phyloP scores from a whole-genome alignment of 805 yeast species.

The Cyberlindnera subsufficiens region DNA sequence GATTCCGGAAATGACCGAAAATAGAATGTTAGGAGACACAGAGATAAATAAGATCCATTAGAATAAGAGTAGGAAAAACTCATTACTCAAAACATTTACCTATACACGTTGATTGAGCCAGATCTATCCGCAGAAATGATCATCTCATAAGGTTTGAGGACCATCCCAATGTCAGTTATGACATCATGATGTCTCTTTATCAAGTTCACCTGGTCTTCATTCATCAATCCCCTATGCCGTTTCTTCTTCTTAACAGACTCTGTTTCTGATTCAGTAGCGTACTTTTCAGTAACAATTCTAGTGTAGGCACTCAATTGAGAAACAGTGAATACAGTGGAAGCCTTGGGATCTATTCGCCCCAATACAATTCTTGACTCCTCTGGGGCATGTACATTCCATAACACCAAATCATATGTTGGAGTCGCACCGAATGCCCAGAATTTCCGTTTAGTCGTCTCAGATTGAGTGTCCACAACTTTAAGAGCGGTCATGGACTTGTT shows the following conservation, averaged over 20 bases:
- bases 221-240: conserved; percentile 29
- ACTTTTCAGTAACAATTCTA: conserved; percentile 35
- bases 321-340: conserved; percentile 12
- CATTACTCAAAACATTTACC: conserved; percentile 18
- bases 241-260: conserved; percentile 8
- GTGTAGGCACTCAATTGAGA: conserved; percentile 34
- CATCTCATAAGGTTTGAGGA: conserved; percentile 50
- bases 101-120: conserved; percentile 59
- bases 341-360: conserved; percentile 3
- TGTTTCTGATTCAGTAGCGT: conserved; percentile 9
- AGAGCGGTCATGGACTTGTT: conserved; percentile 15
- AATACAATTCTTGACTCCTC: conserved; percentile 28
- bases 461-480: conserved; percentile 14
- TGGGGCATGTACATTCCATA: conserved; percentile 33
- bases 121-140: conserved; percentile 60
- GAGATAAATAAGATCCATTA: no score
- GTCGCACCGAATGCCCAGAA: conserved; percentile 17
- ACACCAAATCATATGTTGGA: conserved; percentile 17
- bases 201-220: conserved; percentile 37
- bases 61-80: neutral
- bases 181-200: conserved; percentile 44
- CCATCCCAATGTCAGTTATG: conserved; percentile 41
- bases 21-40: no score
- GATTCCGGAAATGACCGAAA: no score
- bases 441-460: conserved; percentile 12